These are phyloP conservation scores for Saccharomyces mikatae DNA, from an alignment of 805 yeast species.

Conservation along the genomic window DNA sequence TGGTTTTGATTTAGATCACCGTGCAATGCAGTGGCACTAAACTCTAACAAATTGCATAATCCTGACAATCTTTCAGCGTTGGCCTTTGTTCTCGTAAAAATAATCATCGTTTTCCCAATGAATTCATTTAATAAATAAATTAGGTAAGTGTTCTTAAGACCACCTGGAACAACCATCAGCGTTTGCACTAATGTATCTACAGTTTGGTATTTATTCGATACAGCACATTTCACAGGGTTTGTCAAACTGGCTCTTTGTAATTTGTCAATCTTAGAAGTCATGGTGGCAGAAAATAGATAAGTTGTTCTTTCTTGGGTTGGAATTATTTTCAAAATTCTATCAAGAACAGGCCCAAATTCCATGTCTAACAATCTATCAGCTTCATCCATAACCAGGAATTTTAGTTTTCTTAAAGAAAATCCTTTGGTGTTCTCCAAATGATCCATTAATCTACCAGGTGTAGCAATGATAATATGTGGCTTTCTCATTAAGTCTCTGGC, in stretches of 20 bases:
- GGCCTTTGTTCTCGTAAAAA: slow-evolving; percentile 91
- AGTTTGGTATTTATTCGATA: slow-evolving; percentile 80
- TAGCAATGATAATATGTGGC: slow-evolving; percentile 91
- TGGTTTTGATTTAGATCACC: slow-evolving; percentile 86
- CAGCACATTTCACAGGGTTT: slow-evolving; percentile 87
- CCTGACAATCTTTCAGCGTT: slow-evolving; percentile 88
- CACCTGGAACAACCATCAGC: slow-evolving; percentile 85
- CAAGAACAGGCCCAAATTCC: slow-evolving; percentile 94
- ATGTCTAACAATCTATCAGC: slow-evolving; percentile 92
- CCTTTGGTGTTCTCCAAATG: slow-evolving; percentile 91
- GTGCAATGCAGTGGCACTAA: slow-evolving; percentile 85
- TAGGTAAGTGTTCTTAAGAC: slow-evolving; percentile 80
- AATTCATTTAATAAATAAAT: slow-evolving; percentile 76
- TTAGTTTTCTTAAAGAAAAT: slow-evolving; percentile 67
- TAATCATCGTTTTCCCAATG: slow-evolving; percentile 76
- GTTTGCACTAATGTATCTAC: slow-evolving; percentile 90
- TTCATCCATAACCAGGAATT: slow-evolving; percentile 88
- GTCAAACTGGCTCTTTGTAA: slow-evolving; percentile 85
- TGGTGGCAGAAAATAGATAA: slow-evolving; percentile 89
- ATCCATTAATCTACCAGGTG: slow-evolving; percentile 91
- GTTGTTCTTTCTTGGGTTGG: slow-evolving; percentile 78
- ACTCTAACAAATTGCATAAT: slow-evolving; percentile 71
- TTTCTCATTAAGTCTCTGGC: slow-evolving; percentile 87
- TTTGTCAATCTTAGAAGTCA: slow-evolving; percentile 91
- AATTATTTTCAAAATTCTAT: slow-evolving; percentile 71